Base-by-base conservation (phyloP, 1,139 yeast species). In the Pichia sp. region DNA sequence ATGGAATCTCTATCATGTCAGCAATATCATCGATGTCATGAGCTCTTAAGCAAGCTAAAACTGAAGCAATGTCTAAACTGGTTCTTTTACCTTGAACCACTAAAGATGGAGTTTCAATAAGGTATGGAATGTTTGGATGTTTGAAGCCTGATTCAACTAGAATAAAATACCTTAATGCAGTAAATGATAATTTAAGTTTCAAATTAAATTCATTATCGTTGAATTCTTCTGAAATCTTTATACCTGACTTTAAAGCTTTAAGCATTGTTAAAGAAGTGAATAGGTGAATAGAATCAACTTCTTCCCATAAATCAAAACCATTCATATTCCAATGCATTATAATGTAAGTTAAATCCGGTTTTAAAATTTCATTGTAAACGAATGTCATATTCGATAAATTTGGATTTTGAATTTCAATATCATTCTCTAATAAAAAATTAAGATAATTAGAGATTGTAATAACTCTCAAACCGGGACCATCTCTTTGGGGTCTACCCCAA, bases 401-500 rank as follows among this genome's bases (percentile, higher is more conserved):
- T 28, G 58, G 41, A 45, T 59, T 33, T 2, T 47, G 34, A 8
- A 61, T 47, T 5, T 46, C 59, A 56, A 60, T 50, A 34, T 68
- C 66, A 54, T 67, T 67, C 43, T 70, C 64, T 7, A 70, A 60
- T 53, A 83, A 66, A 13, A 75, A 60, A 30, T 70, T 68, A 55
- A 88, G 63, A 65, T 80, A 88, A 56, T 79, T 78, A 47, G 80
- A 68, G 33, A 85, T 75, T 1, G 96, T 76, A 49, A 84, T 75
- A 4, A 83, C 76, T 59, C 98, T 75, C 53, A 91, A 73, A 0
- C 95, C 95, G 0, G 98, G 97, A 0, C 98, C 98, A 67, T 93
- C 99, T 56, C 89, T 77, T 68, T 91, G 99, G 0, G 99, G 99
- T 60, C 99, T 75, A 1, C 98, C 98, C 99, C 98, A 91, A 42